Base-by-base conservation (phyloP, 208 protist species). In the Leishmania arabica region DNA sequence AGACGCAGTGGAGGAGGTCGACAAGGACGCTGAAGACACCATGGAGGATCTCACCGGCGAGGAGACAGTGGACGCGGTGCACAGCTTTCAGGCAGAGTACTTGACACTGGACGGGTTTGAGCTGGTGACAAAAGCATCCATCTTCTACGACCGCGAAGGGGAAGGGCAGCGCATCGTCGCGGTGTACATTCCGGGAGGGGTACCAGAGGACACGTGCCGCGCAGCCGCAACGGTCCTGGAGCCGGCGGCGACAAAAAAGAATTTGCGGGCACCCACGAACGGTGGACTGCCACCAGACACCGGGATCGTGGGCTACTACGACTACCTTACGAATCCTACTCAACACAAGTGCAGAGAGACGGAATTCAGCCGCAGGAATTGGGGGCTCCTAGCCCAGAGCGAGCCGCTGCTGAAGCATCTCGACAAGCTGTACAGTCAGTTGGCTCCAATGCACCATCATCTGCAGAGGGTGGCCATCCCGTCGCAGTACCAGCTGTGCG, bases 221-320 rank as follows among this genome's bases (percentile, higher is more conserved):
- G 60, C 79, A 21, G 94, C 95, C 0, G 86, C 93, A 19, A 64
- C 49, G 13, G 90, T 82, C 51, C 75, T 98, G 56, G 86, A 92
- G 75, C 81, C 83, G 9, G 95, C 93, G 24, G 94, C 95, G 42
- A 97, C 93, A 15, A 90, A 80, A 31, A 88, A 89, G 68, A 97
- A 98, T 80, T 69, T 95, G 72, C 84, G 96, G 45, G 91, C 92
- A 0, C 79, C 80, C 6, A 92, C 87, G 15, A 98, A 98, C 87
- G 93, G 94, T 51, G 95, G 95, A 40, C 68, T 77, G n/a, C 93
- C 93, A 45, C 96, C 95, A 19, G 87, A 97, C 76, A 96, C 92
- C 15, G 95, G 96, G 66, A 95, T 98, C 79, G 92, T 95, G 0
- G 96, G 95, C 51, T 97, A 93, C 81, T 98, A 98, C 80, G 96